Evolutionary conservation across 2,329 filamentous ascomycete genomes (phyloP).

Genomic region (Microsporum ferrugineum): DNA sequence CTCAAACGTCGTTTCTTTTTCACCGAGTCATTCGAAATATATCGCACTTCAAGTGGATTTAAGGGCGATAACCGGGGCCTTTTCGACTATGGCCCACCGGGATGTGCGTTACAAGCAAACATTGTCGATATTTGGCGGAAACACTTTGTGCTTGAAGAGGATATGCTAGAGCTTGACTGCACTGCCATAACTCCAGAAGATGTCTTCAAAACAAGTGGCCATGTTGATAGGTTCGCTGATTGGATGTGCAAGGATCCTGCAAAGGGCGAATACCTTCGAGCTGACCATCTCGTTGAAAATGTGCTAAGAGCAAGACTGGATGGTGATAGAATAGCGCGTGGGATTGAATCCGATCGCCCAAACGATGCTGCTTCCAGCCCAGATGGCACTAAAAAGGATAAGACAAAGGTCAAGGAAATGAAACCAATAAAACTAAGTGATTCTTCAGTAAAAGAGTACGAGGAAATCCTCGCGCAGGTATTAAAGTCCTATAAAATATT

Average conservation of each 20-base stretch:
- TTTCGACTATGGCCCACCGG: constrained; percentile 87
- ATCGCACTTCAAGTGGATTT: constrained; percentile 39
- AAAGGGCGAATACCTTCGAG: constrained; percentile 90
- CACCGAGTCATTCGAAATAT: constrained; percentile 69
- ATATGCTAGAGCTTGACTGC: constrained; percentile 92
- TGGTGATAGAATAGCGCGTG: constrained; percentile 84
- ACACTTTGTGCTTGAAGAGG: constrained; percentile 85
- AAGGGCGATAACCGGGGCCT: constrained; percentile 61
- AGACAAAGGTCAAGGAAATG: constrained; percentile 66
- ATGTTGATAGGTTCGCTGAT: constrained; percentile 96
- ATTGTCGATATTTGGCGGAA: constrained; percentile 84
- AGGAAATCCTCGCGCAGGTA: constrained; percentile 61
- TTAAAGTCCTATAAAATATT: too few species aligned
- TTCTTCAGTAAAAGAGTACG: constrained; percentile 74
- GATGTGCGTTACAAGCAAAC: constrained; percentile 75
- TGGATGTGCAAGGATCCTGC: constrained; percentile 99
- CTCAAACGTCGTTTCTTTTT: too few species aligned
- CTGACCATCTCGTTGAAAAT: constrained; percentile 93
- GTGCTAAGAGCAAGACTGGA: constrained; percentile 77
- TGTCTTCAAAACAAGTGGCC: constrained; percentile 87
- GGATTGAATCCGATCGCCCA: constrained; percentile 23
- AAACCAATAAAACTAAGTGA: constrained; percentile 80
- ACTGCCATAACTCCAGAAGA: constrained; percentile 87
- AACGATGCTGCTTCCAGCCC: constrained; percentile 14
- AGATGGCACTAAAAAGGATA: constrained; percentile 65